phyloP scores from a whole-genome alignment of 148 eudicot genomes.

The Persicaria maculosa region DNA sequence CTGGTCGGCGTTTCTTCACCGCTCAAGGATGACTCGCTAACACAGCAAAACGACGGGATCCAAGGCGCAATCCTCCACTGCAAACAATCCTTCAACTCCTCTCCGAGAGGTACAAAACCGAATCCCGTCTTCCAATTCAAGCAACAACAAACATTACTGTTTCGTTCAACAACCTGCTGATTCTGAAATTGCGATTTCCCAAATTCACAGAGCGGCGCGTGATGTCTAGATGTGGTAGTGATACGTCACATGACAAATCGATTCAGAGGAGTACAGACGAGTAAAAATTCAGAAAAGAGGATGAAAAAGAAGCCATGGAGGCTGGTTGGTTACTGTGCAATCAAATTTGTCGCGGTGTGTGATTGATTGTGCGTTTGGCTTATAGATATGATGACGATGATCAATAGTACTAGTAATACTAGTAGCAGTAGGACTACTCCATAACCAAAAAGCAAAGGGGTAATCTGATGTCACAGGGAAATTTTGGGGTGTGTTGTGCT shows the following conservation, averaged over 20 bases:
- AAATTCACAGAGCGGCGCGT: conserved; percentile 6
- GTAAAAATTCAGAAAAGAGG: not conserved
- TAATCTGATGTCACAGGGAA: not conserved
- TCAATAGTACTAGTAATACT: not conserved
- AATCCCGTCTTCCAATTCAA: not conserved
- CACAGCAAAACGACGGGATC: conserved; percentile 47
- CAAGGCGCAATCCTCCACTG: conserved; percentile 70
- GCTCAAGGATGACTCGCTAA: conserved; percentile 34
- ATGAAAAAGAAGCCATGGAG: not conserved
- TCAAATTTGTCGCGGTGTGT: not conserved
- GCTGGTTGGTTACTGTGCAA: not conserved
- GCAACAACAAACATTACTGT: not conserved
- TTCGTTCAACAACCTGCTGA: not conserved
- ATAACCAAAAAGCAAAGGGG: not conserved
- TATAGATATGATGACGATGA: not conserved
- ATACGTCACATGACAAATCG: conserved; percentile 8
- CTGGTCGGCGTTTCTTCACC: conserved; percentile 18
- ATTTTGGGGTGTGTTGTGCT: not conserved
- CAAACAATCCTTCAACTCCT: conserved; percentile 42
- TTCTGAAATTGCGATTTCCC: not conserved
- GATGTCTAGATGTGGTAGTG: conserved; percentile 10
- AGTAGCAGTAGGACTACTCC: not conserved
- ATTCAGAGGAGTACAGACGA: not conserved
- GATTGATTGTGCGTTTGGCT: not conserved
- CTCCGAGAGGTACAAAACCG: conserved; percentile 19